A percentile compares a stretch with the other conserved stretches of the same genome.
These are phyloP conservation scores for Asterophora lycoperdoides DNA, from an alignment of 768 basidiomycete species.

Conservation along the genomic window DNA sequence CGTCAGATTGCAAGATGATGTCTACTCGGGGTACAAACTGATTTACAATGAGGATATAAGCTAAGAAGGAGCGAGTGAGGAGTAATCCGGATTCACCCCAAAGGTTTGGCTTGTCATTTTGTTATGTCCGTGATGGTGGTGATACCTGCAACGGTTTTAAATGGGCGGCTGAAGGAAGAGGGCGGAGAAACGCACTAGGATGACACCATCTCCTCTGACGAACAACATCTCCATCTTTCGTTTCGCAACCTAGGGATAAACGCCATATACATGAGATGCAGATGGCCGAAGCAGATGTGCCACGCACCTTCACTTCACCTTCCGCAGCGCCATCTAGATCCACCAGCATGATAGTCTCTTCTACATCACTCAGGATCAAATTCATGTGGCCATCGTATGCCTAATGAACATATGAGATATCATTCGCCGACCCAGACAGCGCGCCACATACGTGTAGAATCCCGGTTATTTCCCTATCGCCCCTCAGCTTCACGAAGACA, in stretches of 20 bases:
- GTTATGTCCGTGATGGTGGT: conserved; percentile 69
- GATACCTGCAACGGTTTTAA: conserved; percentile 53
- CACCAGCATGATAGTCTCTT: conserved; percentile 96
- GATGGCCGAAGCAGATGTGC: not conserved
- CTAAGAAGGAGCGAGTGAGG: conserved; percentile 33
- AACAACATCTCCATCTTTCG: conserved; percentile 98
- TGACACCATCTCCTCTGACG: conserved; percentile 95
- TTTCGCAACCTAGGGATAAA: conserved; percentile 66
- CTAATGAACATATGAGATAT: conserved; percentile 38
- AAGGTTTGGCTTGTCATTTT: not conserved
- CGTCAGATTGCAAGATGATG: no score
- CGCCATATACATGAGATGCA: not conserved
- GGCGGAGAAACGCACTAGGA: conserved; percentile 61
- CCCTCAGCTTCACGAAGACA: conserved; percentile 95
- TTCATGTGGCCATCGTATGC: conserved; percentile 99
- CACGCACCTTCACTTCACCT: conserved; percentile 61
- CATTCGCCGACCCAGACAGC: conserved; percentile 7
- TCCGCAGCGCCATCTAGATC: conserved; percentile 69
- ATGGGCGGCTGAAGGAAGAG: conserved; percentile 6
- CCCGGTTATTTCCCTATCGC: conserved; percentile 88
- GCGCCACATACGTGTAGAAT: conserved; percentile 75
- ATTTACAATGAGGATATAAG: no score
- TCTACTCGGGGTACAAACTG: no score
- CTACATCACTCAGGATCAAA: conserved; percentile 94
- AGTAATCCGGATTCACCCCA: not conserved